Conservation (phyloP, 148 eudicot species). For the Chenopodium suecicum region DNA sequence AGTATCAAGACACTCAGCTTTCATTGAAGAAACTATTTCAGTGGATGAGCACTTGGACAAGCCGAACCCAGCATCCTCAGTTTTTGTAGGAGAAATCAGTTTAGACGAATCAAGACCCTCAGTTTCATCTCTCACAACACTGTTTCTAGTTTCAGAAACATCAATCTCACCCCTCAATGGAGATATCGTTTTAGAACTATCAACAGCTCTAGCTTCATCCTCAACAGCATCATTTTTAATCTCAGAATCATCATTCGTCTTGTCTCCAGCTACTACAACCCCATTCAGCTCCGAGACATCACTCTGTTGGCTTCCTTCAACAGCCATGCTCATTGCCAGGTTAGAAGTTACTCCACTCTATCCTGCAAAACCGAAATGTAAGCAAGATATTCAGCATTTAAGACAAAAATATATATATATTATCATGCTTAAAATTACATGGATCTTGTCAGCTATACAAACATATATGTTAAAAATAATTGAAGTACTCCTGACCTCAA, state of each 20-base stretch:
- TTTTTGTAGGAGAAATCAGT: not conserved
- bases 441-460: not conserved
- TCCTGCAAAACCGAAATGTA: conserved; percentile 4
- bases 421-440: not conserved
- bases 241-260: conserved; percentile 20
- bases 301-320: conserved; percentile 24
- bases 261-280: conserved; percentile 24
- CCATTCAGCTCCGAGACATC: conserved; percentile 17
- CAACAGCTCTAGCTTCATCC: conserved; percentile 18
- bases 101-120: not conserved
- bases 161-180: conserved; percentile 1
- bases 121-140: conserved; percentile 9
- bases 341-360: not conserved
- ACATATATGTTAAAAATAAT: not conserved
- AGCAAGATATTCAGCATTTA: not conserved
- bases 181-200: not conserved
- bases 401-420: not conserved
- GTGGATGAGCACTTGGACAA: not conserved
- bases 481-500: not conserved
- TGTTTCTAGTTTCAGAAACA: conserved; percentile 3
- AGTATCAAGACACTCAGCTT: not conserved
- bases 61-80: not conserved
- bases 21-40: not conserved
- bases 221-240: not conserved
- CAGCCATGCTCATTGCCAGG: conserved; percentile 22